Evolutionary conservation across 2,329 filamentous ascomycete genomes (phyloP).

Genomic region (Colletotrichum filicis): DNA sequence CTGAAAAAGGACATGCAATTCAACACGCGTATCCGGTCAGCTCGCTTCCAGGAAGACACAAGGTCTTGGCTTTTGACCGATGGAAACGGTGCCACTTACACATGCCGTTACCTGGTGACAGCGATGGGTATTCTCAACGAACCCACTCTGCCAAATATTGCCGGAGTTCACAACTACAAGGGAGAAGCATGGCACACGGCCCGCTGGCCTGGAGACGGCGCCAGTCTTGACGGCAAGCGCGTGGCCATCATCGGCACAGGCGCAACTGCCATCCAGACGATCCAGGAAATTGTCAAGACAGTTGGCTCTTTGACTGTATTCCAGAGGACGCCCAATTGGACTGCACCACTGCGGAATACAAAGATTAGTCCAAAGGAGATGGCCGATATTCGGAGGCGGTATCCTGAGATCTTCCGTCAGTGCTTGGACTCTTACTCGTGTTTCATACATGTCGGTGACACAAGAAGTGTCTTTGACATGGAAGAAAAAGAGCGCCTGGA

Average conservation of each 20-base stretch:
- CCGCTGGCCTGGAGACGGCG: constrained; percentile 53
- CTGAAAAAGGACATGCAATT: constrained; percentile 46
- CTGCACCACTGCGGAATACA: constrained; percentile 40
- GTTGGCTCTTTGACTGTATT: constrained; percentile 63
- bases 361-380: constrained; percentile 36
- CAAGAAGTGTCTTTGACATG: constrained; percentile 39
- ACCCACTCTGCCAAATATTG: constrained; percentile 53
- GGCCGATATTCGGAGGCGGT: constrained; percentile 12
- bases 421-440: constrained; percentile 41
- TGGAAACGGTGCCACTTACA: constrained; percentile 38
- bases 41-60: constrained; percentile 40
- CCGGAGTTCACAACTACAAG: constrained; percentile 51
- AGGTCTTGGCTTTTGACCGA: constrained; percentile 44
- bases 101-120: constrained; percentile 42
- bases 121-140: constrained; percentile 50
- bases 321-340: constrained; percentile 61
- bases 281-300: constrained; percentile 56
- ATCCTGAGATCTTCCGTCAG: constrained; percentile 18
- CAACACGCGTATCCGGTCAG: constrained; percentile 43
- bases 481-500: constrained; percentile 41
- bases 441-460: constrained; percentile 44
- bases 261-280: constrained; percentile 57
- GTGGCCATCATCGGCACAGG: constrained; percentile 63
- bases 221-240: constrained; percentile 56
- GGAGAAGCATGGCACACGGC: constrained; percentile 58